Evolutionary conservation across 495 filamentous ascomycete genomes (phyloP).

Genomic region (Neurospora tetrasperma): DNA sequence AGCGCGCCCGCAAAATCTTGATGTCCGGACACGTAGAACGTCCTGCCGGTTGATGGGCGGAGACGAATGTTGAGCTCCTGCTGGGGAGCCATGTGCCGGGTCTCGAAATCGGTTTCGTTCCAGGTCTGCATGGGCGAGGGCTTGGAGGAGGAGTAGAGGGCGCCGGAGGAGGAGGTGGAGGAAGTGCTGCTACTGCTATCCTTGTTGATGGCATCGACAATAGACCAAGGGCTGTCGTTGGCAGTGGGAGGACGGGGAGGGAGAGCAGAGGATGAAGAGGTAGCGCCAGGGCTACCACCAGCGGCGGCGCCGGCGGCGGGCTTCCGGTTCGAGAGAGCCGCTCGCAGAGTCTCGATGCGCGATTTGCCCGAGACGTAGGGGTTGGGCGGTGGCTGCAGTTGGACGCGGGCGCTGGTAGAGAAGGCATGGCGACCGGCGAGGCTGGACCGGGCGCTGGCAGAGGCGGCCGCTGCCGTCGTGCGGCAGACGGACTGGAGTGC

Average conservation of each 20-base stretch:
- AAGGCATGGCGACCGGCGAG: conserved; percentile 6
- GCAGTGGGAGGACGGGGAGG: background rate
- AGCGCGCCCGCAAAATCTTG: conserved; percentile 48
- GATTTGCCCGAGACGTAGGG: background rate
- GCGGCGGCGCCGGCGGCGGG: background rate
- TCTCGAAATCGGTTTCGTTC: conserved; percentile 8
- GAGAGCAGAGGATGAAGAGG: background rate
- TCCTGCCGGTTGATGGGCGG: conserved; percentile 47
- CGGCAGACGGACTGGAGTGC: conserved; percentile 16
- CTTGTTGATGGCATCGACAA: background rate
- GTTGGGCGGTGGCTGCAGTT: conserved; percentile 1
- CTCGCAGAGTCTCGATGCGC: background rate
- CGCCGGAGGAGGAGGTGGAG: background rate
- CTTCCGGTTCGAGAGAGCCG: background rate
- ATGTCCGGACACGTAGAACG: conserved; percentile 36
- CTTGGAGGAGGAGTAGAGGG: background rate
- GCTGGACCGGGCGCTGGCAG: conserved; percentile 6
- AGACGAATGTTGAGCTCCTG: conserved; percentile 29
- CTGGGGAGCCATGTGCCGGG: conserved; percentile 3
- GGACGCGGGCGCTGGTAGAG: conserved; percentile 4
- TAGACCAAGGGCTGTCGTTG: background rate
- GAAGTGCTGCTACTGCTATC: conserved; percentile 6
- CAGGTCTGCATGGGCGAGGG: conserved; percentile 3
- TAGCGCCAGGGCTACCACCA: background rate
- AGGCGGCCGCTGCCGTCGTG: conserved; percentile 14